Evolutionary conservation across 2,329 filamentous ascomycete genomes (phyloP).

Genomic region (Fusarium praegraminearum): DNA sequence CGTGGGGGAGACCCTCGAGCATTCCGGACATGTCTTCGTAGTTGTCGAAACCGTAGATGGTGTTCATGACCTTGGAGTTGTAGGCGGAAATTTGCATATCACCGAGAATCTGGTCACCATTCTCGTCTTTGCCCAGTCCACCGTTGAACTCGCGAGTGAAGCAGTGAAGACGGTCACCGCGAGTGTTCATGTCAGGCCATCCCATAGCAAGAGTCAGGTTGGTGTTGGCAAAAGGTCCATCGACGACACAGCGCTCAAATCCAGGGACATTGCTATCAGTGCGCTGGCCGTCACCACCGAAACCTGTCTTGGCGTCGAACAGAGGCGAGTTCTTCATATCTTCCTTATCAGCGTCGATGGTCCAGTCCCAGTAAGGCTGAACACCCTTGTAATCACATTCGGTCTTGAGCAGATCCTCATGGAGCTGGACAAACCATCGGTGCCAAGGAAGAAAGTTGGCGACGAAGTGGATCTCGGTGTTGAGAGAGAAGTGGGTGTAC

Average conservation of each 20-base stretch:
- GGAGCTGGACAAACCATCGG: slow-evolving; percentile 21
- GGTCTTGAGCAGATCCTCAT: slow-evolving; percentile 17
- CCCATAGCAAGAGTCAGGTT: slow-evolving; percentile 24
- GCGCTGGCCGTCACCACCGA: slow-evolving; percentile 4
- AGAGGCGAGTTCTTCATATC: slow-evolving; percentile 11
- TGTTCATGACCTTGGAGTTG: slow-evolving; percentile 18
- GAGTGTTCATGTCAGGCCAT: slow-evolving; percentile 17
- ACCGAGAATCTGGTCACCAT: slow-evolving; percentile 1
- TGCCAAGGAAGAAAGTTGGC: slow-evolving; percentile 26
- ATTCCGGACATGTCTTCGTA: slow-evolving; percentile 1
- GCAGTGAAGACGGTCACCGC: neutral
- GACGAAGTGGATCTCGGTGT: slow-evolving; percentile 17
- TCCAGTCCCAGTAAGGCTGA: slow-evolving; percentile 29
- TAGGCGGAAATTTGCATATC: slow-evolving; percentile 20
- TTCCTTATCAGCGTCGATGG: slow-evolving; percentile 15
- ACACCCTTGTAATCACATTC: slow-evolving; percentile 23
- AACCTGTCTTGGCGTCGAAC: slow-evolving; percentile 19
- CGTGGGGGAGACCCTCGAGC: slow-evolving; percentile 25
- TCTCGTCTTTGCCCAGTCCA: neutral
- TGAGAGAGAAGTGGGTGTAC: slow-evolving; percentile 15
- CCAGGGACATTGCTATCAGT: slow-evolving; percentile 16
- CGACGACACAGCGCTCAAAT: slow-evolving; percentile 11
- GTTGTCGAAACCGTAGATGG: slow-evolving; percentile 21
- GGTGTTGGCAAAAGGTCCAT: slow-evolving; percentile 25
- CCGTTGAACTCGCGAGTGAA: slow-evolving; percentile 24